phyloP scores from a whole-genome alignment of 495 filamentous ascomycete genomes.

The Echria macrotheca region DNA sequence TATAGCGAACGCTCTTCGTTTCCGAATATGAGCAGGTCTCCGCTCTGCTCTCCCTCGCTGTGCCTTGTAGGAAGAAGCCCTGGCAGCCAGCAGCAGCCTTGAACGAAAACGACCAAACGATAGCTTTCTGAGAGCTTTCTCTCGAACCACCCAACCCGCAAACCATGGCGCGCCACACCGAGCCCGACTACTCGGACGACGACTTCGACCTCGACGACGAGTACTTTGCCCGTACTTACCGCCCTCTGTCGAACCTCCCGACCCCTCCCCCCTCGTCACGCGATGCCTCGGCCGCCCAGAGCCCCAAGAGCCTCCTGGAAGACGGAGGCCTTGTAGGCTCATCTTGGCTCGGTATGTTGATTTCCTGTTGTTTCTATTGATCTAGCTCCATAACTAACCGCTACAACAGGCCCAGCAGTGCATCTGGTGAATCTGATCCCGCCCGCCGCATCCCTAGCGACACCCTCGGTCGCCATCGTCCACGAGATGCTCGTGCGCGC shows the following conservation, averaged over 20 bases:
- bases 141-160: no score
- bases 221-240: constrained; percentile 53
- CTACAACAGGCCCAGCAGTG: constrained; percentile 43
- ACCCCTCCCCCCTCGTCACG: constrained; percentile 51
- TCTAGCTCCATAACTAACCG: neutral
- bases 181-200: constrained; percentile 36
- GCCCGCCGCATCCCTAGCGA: constrained; percentile 44
- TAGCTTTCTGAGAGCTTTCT: neutral
- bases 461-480: constrained; percentile 44
- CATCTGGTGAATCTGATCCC: constrained; percentile 53
- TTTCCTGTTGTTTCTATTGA: neutral
- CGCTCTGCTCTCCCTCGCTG: constrained; percentile 25
- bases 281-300: constrained; percentile 36
- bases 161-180: constrained; percentile 19
- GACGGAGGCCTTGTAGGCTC: constrained; percentile 39
- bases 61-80: constrained; percentile 26
- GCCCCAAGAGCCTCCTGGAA: constrained; percentile 34
- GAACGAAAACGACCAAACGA: constrained; percentile 12
- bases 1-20: neutral
- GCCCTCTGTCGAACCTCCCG: constrained; percentile 54
- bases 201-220: constrained; percentile 48
- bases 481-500: constrained; percentile 48
- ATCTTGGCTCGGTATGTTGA: constrained; percentile 44
- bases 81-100: constrained; percentile 25
- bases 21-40: constrained; percentile 27